Percentiles rank a stretch among this genome's conserved stretches.
phyloP scores from a whole-genome alignment of 1,284 basidiomycete genomes.

The Leccinum insolens region DNA sequence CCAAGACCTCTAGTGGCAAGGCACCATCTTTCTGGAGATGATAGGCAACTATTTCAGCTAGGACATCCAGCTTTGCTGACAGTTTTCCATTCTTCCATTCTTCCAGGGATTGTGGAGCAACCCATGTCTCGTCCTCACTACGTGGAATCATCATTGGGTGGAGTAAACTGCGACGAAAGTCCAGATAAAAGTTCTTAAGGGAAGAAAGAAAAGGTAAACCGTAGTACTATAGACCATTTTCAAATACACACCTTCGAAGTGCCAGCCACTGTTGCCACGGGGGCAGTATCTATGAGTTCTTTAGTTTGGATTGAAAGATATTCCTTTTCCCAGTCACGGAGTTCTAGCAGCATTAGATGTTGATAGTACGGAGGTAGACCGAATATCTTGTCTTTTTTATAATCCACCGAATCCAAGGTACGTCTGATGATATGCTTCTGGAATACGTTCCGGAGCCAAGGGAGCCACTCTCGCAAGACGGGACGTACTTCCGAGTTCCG shows the following conservation, averaged over 20 bases:
- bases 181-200: slow-evolving; percentile 10
- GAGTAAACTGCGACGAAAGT: background rate
- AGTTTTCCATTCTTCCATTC: background rate
- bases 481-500: background rate
- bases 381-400: background rate
- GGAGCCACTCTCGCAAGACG: background rate
- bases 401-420: background rate
- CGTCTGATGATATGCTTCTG: background rate
- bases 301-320: background rate
- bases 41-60: background rate
- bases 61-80: background rate
- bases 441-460: background rate
- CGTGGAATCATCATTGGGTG: background rate
- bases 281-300: background rate
- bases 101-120: background rate
- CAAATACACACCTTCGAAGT: background rate
- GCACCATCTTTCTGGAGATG: background rate
- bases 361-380: background rate
- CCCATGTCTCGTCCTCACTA: background rate
- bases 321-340: background rate
- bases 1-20: background rate
- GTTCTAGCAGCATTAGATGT: background rate
- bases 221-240: background rate
- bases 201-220: background rate
- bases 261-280: background rate